Evolutionary conservation across 2,329 filamentous ascomycete species (phyloP).

Genomic region (Cercospora beticola): DNA sequence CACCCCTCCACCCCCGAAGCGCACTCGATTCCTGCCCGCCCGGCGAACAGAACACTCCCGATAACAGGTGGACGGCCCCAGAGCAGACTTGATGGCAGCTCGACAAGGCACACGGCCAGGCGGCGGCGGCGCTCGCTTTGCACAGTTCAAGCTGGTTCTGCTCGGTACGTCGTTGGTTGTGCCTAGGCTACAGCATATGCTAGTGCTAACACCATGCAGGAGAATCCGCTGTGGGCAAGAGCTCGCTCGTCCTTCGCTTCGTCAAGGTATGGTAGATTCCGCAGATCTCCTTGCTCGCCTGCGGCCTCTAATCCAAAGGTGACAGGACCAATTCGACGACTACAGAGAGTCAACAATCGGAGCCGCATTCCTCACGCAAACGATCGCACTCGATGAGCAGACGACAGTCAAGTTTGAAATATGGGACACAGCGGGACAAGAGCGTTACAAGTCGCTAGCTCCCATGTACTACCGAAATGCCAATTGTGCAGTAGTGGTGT

Average conservation of each 20-base stretch:
- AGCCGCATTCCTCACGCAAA: constrained; percentile 97
- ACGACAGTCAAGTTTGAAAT: constrained; percentile 99
- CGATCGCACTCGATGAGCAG: constrained; percentile 94
- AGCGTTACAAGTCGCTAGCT: constrained; percentile 96
- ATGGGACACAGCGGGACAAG: constrained; percentile 97
- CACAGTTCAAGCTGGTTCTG: constrained; percentile 98
- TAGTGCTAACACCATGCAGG: constrained; percentile 55
- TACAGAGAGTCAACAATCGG: constrained; percentile 98
- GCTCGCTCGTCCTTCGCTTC: constrained; percentile 95
- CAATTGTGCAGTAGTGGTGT: constrained; percentile 98
- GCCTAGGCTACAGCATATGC: constrained; percentile 36
- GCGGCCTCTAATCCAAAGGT: constrained; percentile 3
- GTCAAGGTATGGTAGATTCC: constrained; percentile 70
- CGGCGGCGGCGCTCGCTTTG: constrained; percentile 72
- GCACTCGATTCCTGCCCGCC: neutral
- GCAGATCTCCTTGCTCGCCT: neutral
- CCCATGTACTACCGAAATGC: constrained; percentile 99
- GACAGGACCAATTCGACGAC: constrained; percentile 95
- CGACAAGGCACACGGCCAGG: constrained; percentile 68
- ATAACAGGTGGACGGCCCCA: neutral
- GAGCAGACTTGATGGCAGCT: constrained; percentile 67
- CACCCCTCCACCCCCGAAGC: neutral
- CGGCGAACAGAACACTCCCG: neutral
- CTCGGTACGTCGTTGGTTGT: constrained; percentile 65
- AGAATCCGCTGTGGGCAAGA: constrained; percentile 99